Evolutionary conservation across 768 basidiomycete species (phyloP), one percentile per base, ranked within the genome.

Genomic region (Termitomyces titanicus): DNA sequence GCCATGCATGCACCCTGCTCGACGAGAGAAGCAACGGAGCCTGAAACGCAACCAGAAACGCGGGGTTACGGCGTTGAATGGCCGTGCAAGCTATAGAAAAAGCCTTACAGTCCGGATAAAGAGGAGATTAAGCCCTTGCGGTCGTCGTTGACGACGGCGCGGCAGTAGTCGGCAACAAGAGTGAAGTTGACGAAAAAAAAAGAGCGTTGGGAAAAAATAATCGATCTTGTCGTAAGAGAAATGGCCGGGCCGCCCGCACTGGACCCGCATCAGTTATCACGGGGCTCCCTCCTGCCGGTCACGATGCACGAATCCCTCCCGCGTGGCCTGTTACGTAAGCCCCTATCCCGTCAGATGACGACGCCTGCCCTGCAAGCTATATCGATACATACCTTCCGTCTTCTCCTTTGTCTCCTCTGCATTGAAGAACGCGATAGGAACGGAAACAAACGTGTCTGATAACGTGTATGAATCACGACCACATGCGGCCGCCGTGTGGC

Each of bases 131-230:
- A 33, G 18, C 20, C 37, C 27, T 40, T 35, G 35, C 31, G 39
- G 39, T 48, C 18, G 38, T 34, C 47, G 54, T 42, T n/a, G 39
- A 50, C 54, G 47, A 44, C 42, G 33, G 40, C 58, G 35, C 46
- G 37, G 3, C 11, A 43, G n/a, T 49, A 9, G 34, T 29, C 57
- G 37, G 20, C 33, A 47, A 52, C 38, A 31, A 51, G 51, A 59
- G 24, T 45, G 49, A 13, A 51, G 33, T 42, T 20, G 22, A 43
- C 43, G 37, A 27, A 37, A 39, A 51, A 44, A 27, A 34, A 15
- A n/a, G 49, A 54, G 38, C 25, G 54, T 55, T 55, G 47, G 54
- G 48, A 50, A 59, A 29, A 54, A 59, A 59, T 58, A 59, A 59
- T 59, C 54, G 54, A 55, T 51, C 49, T 51, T 55, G 49, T 47